Evolutionary conservation across 495 filamentous ascomycete species (phyloP).

Genomic region (Tirmania nivea): DNA sequence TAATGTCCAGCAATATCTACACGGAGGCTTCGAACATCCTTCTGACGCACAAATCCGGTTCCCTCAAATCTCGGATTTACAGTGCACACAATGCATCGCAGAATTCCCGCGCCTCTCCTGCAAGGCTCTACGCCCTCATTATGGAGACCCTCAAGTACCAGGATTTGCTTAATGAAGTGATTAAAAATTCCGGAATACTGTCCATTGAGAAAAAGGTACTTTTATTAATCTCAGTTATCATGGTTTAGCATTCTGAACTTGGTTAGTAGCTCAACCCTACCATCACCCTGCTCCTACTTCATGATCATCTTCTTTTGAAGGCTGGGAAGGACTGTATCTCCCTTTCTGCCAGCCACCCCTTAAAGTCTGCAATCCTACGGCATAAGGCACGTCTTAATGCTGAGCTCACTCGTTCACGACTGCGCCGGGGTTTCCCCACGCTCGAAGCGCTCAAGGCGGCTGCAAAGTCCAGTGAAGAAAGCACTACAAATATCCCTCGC

Average conservation of each 20-base stretch:
- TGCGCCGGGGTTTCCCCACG: slow-evolving; percentile 45
- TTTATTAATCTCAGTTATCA: background rate
- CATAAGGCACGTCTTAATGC: slow-evolving; percentile 64
- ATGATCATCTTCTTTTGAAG: slow-evolving; percentile 56
- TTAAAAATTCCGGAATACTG: slow-evolving; percentile 52
- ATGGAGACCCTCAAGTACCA: slow-evolving; percentile 84
- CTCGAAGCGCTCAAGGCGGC: slow-evolving; percentile 36
- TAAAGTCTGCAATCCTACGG: slow-evolving; percentile 47
- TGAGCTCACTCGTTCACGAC: slow-evolving; percentile 57
- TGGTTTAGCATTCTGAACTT: background rate
- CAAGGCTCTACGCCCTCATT: slow-evolving; percentile 67
- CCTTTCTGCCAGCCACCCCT: slow-evolving; percentile 50
- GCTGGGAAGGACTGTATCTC: slow-evolving; percentile 46
- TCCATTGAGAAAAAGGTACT: slow-evolving; percentile 58
- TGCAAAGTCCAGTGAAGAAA: slow-evolving; percentile 2
- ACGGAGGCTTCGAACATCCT: background rate
- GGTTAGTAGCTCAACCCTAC: slow-evolving; percentile 50
- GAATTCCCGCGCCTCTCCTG: slow-evolving; percentile 38
- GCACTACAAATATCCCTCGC: slow-evolving; percentile 34
- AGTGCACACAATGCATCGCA: slow-evolving; percentile 36
- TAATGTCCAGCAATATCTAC: background rate
- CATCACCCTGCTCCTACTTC: slow-evolving; percentile 58
- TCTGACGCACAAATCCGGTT: slow-evolving; percentile 24
- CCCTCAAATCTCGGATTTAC: slow-evolving; percentile 67
- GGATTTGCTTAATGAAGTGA: slow-evolving; percentile 56